Conservation (phyloP, 2,329 filamentous ascomycete genomes). For the Alternaria viburni region DNA sequence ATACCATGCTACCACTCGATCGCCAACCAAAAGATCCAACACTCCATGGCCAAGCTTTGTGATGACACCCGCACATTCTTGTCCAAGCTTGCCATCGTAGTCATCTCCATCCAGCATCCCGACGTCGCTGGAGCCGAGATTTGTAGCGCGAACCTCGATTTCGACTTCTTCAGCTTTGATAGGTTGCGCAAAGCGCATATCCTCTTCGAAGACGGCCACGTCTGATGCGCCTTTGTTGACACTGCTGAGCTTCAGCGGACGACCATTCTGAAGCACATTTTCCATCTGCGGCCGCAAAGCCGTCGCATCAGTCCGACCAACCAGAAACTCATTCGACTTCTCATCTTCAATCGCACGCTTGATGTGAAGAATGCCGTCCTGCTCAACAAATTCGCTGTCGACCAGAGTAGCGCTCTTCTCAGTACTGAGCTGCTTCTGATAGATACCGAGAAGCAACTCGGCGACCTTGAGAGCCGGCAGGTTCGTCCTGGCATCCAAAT, state of each 20-base stretch:
- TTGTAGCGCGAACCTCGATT: constrained; percentile 37
- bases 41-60: constrained; percentile 12
- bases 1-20: constrained; percentile 19
- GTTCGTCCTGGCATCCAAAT: constrained; percentile 17
- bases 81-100: constrained; percentile 1
- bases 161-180: constrained; percentile 34
- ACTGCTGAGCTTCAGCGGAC: constrained; percentile 1
- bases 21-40: constrained; percentile 17
- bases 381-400: constrained; percentile 19
- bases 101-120: constrained; percentile 35
- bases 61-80: constrained; percentile 29
- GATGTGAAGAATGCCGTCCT: constrained; percentile 11
- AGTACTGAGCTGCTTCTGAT: constrained; percentile 2
- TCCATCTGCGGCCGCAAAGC: constrained; percentile 9
- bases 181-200: background rate
- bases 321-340: constrained; percentile 10
- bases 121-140: constrained; percentile 17
- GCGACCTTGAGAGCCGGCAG: constrained; percentile 5
- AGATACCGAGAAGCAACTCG: constrained; percentile 1
- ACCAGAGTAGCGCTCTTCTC: background rate
- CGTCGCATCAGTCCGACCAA: constrained; percentile 4
- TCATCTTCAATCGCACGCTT: constrained; percentile 16
- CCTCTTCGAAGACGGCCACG: constrained; percentile 14
- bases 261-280: background rate
- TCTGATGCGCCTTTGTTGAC: background rate